Evolutionary conservation across 495 filamentous ascomycete genomes (phyloP).

Genomic region (Polyplosphaeria fusca): DNA sequence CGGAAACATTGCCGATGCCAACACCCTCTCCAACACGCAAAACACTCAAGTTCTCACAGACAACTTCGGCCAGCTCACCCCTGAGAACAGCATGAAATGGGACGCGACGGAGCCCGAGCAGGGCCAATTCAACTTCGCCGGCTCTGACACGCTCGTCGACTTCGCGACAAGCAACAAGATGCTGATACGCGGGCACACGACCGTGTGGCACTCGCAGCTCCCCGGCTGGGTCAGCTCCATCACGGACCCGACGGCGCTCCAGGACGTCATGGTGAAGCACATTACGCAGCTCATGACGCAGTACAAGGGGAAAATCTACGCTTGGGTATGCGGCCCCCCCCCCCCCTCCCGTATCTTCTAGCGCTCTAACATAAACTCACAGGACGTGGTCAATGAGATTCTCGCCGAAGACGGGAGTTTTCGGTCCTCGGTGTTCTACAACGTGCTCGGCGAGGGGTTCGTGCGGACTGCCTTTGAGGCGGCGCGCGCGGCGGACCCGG

Average conservation of each 20-base stretch:
- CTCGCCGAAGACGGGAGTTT: constrained; percentile 61
- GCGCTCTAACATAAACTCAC: no score
- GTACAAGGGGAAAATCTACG: constrained; percentile 55
- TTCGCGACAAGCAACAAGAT: constrained; percentile 56
- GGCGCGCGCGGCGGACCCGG: constrained; percentile 55
- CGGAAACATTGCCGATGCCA: constrained; percentile 55
- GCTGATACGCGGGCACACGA: constrained; percentile 60
- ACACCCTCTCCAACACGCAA: constrained; percentile 48
- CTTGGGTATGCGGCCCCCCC: constrained; percentile 56
- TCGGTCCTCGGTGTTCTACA: constrained; percentile 54
- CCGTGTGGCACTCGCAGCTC: constrained; percentile 63
- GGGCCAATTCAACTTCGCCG: constrained; percentile 51
- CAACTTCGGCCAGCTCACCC: constrained; percentile 62
- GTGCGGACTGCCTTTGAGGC: constrained; percentile 60
- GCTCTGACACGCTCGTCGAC: constrained; percentile 57
- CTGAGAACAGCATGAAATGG: constrained; percentile 67
- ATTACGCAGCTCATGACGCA: constrained; percentile 54
- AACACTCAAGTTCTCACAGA: constrained; percentile 55
- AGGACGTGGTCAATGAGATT: constrained; percentile 63
- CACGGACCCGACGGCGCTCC: constrained; percentile 49
- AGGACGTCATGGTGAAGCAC: constrained; percentile 56
- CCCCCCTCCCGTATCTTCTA: no score
- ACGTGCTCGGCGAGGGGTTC: constrained; percentile 54
- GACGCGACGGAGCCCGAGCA: constrained; percentile 49
- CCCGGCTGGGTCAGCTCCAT: constrained; percentile 58